Percentiles rank a stretch among this genome's conserved stretches.
phyloP scores from a whole-genome alignment of 2,329 filamentous ascomycete species.

The Pseudocercospora vitis region DNA sequence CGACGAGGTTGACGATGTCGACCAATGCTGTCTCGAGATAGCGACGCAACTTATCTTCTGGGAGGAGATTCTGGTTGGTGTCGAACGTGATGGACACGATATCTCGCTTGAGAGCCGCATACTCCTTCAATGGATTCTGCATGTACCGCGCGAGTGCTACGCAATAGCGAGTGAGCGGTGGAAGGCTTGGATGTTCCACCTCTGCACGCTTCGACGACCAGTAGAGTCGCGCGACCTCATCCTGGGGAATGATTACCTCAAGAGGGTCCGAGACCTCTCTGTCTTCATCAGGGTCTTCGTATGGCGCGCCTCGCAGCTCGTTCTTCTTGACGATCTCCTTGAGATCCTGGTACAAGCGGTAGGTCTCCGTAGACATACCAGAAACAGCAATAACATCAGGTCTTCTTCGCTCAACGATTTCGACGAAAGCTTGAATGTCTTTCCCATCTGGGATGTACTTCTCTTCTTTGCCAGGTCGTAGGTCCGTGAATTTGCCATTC shows the following conservation, averaged over 20 bases:
- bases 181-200: conserved; percentile 76
- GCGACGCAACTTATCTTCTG: conserved; percentile 81
- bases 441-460: conserved; percentile 65
- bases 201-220: conserved; percentile 81
- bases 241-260: conserved; percentile 89
- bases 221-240: conserved; percentile 95
- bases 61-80: conserved; percentile 82
- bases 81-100: conserved; percentile 85
- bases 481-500: conserved; percentile 80
- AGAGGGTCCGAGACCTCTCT: conserved; percentile 72
- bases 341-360: conserved; percentile 78
- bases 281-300: conserved; percentile 79
- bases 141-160: conserved; percentile 86
- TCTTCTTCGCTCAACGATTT: conserved; percentile 73
- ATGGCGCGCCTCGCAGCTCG: conserved; percentile 75
- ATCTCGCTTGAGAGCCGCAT: conserved; percentile 87
- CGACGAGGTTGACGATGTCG: conserved; percentile 95
- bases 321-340: conserved; percentile 76
- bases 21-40: conserved; percentile 95
- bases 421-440: conserved; percentile 69
- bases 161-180: conserved; percentile 81
- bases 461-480: conserved; percentile 66
- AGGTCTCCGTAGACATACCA: conserved; percentile 83
- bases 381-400: conserved; percentile 90
- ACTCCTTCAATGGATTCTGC: conserved; percentile 95